Evolutionary conservation across 805 yeast genomes (phyloP).

Genomic region (Metschnikowia orientalis): DNA sequence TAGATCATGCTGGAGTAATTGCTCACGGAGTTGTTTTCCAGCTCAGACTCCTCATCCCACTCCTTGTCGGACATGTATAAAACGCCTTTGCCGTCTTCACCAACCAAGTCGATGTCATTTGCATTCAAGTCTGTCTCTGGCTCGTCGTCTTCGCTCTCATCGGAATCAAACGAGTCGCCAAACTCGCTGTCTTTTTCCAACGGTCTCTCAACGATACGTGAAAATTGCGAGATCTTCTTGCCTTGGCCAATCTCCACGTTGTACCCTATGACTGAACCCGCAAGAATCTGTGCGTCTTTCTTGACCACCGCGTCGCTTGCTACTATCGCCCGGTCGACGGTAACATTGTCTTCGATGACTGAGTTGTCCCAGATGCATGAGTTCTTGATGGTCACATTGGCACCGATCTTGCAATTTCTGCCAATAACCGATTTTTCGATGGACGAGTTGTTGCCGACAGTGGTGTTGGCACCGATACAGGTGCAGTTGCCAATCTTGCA

Average conservation of each 20-base stretch:
- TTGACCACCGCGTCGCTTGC: slow-evolving; percentile 63
- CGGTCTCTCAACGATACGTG: slow-evolving; percentile 50
- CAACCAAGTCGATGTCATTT: slow-evolving; percentile 32
- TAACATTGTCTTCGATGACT: slow-evolving; percentile 59
- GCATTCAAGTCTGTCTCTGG: slow-evolving; percentile 17
- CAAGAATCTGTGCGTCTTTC: slow-evolving; percentile 45
- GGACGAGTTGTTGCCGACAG: slow-evolving; percentile 68
- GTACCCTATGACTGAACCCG: slow-evolving; percentile 79
- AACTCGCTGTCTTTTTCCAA: slow-evolving; percentile 31
- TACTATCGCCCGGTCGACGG: slow-evolving; percentile 60
- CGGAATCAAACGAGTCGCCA: slow-evolving; percentile 33
- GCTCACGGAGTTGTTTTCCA: slow-evolving; percentile 32
- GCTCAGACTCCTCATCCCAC: slow-evolving; percentile 32
- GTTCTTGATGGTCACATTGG: slow-evolving; percentile 62
- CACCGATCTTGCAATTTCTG: slow-evolving; percentile 78
- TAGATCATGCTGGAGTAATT: slow-evolving; percentile 43
- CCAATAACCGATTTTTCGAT: slow-evolving; percentile 78
- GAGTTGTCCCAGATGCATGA: slow-evolving; percentile 89
- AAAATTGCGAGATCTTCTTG: slow-evolving; percentile 44
- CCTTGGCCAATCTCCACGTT: slow-evolving; percentile 61
- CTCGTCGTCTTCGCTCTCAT: slow-evolving; percentile 31
- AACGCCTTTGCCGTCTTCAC: slow-evolving; percentile 49
- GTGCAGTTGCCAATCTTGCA: slow-evolving; percentile 78
- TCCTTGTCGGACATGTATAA: slow-evolving; percentile 47
- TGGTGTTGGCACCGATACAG: slow-evolving; percentile 73